Evolutionary conservation across 768 basidiomycete genomes (phyloP), one percentile per base, ranked within the genome.

Genomic region (Boletus speciosus): DNA sequence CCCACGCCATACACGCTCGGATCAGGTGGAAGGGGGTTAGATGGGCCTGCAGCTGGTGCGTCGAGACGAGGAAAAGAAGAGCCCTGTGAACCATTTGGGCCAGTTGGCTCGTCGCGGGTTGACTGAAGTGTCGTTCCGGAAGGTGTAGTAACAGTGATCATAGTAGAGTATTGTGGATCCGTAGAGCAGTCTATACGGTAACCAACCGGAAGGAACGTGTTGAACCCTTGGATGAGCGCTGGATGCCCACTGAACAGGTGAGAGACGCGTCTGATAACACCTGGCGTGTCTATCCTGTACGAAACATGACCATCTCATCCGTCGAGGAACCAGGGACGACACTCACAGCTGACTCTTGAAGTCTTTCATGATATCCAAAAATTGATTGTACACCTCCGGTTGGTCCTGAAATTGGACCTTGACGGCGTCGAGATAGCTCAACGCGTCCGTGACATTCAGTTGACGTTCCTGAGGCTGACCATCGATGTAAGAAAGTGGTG

Each of bases 201-300:
- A 15, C 96, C 96, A 21, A 83, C 80, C 4, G 96, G 96, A 11
- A 99, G 81, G 73, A 98, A 99, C 0, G 94, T 97, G 73, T 98
- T 98, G 80, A 99, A 99, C 10, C 95, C 95, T 71, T 96, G 93
- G 43, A 99, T 98, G 56, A 99, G 87, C 6, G 76, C 67, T 0
- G 92, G 91, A 64, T 97, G 93, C 2, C 91, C 92, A 52, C 85
- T 83, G 75, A 99, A 98, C 25, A 99, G 84, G 46, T 86, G 82
- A 1, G 95, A 96, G 29, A 98, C 96, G 49, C 95, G 91, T 65
- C 86, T 86, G 65, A 99, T 99, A 44, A 99, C 96, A 36, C 93
- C 94, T 0, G 96, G 96, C 0, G 96, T 99, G 71, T 98, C 95
- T 69, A 99, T 98, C 36, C 95, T 96, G 66, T 21, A 34, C 34